phyloP scores from a whole-genome alignment of 768 basidiomycete species.

The Trichaptum fuscoviolaceum region DNA sequence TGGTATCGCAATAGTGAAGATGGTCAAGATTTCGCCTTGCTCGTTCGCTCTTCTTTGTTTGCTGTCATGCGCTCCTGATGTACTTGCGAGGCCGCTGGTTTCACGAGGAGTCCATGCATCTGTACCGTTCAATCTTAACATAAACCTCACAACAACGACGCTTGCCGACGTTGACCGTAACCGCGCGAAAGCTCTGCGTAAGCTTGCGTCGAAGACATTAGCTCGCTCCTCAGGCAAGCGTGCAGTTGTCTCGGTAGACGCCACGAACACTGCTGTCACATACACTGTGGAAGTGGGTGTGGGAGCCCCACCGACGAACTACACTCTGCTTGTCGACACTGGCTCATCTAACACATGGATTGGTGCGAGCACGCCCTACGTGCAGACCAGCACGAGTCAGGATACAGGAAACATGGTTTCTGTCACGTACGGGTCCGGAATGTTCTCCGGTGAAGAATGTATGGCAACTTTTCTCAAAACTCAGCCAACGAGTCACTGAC shows the following conservation, averaged over 20 bases:
- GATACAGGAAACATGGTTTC: constrained; percentile 21
- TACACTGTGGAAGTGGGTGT: constrained; percentile 23
- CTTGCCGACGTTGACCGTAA: constrained; percentile 19
- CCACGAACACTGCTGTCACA: constrained; percentile 10
- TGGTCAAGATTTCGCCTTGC: neutral
- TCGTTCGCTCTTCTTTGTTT: neutral
- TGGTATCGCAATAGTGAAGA: neutral
- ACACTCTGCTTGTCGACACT: constrained; percentile 27
- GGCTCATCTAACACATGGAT: constrained; percentile 29
- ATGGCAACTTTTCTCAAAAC: neutral
- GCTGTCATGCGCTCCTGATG: neutral
- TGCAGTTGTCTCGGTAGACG: constrained; percentile 5
- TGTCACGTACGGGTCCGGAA: constrained; percentile 13
- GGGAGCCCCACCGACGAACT: constrained; percentile 22
- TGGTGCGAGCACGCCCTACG: constrained; percentile 20
- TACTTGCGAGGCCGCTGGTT: neutral
- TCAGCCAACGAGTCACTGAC: neutral
- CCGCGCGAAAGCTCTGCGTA: constrained; percentile 13
- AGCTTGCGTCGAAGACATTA: neutral
- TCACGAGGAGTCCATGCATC: neutral
- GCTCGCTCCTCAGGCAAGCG: constrained; percentile 1
- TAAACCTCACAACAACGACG: constrained; percentile 18
- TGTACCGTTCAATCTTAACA: constrained; percentile 9
- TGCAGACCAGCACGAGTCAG: constrained; percentile 19
- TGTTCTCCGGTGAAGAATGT: constrained; percentile 11